Conservation (phyloP, 495 filamentous ascomycete species). For the Neurospora hispaniola region DNA sequence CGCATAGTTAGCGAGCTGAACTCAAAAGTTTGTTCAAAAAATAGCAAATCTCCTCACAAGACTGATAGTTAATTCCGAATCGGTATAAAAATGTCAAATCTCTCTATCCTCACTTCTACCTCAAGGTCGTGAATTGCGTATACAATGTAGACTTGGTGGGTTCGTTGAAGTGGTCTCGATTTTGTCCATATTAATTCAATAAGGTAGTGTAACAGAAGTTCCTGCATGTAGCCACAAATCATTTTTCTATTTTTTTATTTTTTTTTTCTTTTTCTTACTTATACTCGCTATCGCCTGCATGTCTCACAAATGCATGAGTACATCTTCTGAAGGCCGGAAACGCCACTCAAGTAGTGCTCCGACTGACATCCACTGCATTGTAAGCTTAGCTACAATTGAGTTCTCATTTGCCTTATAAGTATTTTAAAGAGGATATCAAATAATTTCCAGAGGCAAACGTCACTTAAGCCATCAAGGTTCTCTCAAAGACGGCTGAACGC, state of each 20-base stretch:
- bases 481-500: not conserved
- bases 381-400: not conserved
- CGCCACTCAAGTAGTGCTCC: not conserved
- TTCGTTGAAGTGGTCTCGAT: not conserved
- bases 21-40: not conserved
- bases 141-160: not conserved
- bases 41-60: not conserved
- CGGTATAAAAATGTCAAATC: not conserved
- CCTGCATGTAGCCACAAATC: not conserved
- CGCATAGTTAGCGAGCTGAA: not conserved
- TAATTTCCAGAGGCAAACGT: not conserved
- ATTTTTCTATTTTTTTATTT: no score
- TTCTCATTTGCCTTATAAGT: not conserved
- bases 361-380: not conserved
- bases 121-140: not conserved
- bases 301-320: not conserved
- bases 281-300: not conserved
- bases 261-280: no score
- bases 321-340: conserved; percentile 1
- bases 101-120: not conserved
- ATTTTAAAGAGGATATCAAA: not conserved
- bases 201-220: not conserved
- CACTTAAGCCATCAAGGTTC: not conserved
- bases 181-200: not conserved
- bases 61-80: not conserved